Evolutionary conservation across 306 rosid species (phyloP), one percentile per base, ranked within the genome.

Genomic region (Alnus glutinosa): DNA sequence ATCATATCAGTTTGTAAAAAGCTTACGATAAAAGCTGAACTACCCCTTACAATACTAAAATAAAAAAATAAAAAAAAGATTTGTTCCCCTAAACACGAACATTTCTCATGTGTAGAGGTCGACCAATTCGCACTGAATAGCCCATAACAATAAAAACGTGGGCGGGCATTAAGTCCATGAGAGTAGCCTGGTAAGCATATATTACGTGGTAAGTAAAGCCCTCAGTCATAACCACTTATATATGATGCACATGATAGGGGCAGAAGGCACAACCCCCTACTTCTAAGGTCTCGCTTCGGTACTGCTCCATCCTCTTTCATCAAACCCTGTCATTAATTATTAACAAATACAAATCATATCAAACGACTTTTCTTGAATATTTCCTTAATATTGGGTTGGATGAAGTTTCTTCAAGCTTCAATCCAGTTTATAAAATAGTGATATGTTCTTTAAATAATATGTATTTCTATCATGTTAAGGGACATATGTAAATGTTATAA

Each of bases 181-280:
- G 39, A 61, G 37, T 30, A 12, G 68, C 18, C 3, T 61, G 13
- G 63, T 57, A 57, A 9, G 0, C 51, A 47, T 47, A 47, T 4
- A 1, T 2, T 37, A 23, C 28, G 28, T 23, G 28, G 28, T 23
- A 23, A 23, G 28, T 23, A 23, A 23, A 23, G 28, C 28, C 28
- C 55, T 81, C 11, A 88, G 76, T 77, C 84, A 46, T 57, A 86
- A 59, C 80, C 85, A 81, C 78, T 78, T 79, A 86, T 55, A 84
- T 28, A 85, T 54, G 89, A 88, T 46, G 88, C 89, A 62, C 76
- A 86, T 61, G 92, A 88, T 76, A 74, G 64, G 30, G 94, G 94
- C 50, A 88, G 86, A 52, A 90, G 90, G 81, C 94, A 86, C 44
- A 90, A 77, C 76, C 92, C 92, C 79, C 88, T 83, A 79, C 92